phyloP scores from a whole-genome alignment of 345 rosid species.

The Linum tenue region DNA sequence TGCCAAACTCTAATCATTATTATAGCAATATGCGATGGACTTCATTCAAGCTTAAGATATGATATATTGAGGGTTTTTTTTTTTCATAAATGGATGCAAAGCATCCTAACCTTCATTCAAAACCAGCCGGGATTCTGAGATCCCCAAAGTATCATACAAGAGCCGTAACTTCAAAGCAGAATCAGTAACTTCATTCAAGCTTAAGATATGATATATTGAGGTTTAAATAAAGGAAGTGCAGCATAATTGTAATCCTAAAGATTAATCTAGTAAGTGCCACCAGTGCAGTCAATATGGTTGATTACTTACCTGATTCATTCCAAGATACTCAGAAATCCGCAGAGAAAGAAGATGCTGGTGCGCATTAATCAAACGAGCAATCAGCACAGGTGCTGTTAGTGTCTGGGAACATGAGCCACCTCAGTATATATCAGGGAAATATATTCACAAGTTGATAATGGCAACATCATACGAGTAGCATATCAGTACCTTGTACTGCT shows the following conservation, averaged over 20 bases:
- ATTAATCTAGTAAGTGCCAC: not conserved
- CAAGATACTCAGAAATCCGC: slow-evolving; percentile 76
- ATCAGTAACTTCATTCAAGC: too few species aligned
- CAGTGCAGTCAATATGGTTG: not conserved
- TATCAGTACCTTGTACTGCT: slow-evolving; percentile 74
- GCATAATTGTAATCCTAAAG: not conserved
- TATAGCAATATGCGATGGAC: too few species aligned
- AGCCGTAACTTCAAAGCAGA: too few species aligned
- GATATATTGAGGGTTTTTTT: not conserved
- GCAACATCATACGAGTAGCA: slow-evolving; percentile 4
- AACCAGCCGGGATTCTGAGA: too few species aligned
- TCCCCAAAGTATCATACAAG: too few species aligned
- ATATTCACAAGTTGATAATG: slow-evolving; percentile 7
- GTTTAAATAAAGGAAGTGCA: not conserved
- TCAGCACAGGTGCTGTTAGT: slow-evolving; percentile 73
- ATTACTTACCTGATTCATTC: slow-evolving; percentile 77
- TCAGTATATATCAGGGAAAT: slow-evolving; percentile 16
- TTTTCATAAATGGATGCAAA: too few species aligned
- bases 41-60: not conserved
- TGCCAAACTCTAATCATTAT: not conserved
- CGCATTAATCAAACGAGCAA: slow-evolving; percentile 84
- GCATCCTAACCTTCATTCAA: too few species aligned
- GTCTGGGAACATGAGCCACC: slow-evolving; percentile 37
- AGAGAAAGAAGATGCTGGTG: slow-evolving; percentile 80
- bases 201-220: not conserved